These are phyloP conservation scores for Aulographum hederae DNA, from an alignment of 2,329 filamentous ascomycete genomes.

Conservation along the genomic window DNA sequence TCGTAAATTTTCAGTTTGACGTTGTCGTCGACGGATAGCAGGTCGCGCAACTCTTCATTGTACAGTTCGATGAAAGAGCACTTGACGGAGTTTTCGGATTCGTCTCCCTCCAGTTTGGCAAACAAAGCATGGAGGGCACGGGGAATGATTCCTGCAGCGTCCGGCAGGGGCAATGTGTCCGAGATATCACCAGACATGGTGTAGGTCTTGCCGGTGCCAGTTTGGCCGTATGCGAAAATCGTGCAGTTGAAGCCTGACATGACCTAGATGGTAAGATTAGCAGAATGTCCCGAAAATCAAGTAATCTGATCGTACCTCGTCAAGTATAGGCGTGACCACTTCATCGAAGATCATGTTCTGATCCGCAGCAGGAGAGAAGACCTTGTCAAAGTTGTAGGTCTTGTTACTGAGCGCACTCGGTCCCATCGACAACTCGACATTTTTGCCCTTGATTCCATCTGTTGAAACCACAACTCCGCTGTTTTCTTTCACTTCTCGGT, in stretches of 20 bases:
- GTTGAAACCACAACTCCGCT: constrained; percentile 82
- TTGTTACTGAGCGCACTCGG: constrained; percentile 88
- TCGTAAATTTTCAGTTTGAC: constrained; percentile 91
- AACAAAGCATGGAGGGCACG: constrained; percentile 79
- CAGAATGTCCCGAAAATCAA: too few relatives aligned
- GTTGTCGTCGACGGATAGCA: constrained; percentile 65
- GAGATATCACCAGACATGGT: constrained; percentile 98
- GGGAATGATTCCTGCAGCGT: constrained; percentile 88
- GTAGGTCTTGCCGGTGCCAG: constrained; percentile 95
- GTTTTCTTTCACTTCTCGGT: constrained; percentile 85
- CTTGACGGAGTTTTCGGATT: constrained; percentile 75
- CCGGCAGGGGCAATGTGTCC: constrained; percentile 74
- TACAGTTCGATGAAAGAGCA: constrained; percentile 98
- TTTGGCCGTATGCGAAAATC: constrained; percentile 96
- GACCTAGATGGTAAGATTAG: constrained; percentile 48
- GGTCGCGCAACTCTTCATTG: constrained; percentile 87
- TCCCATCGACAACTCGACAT: constrained; percentile 78
- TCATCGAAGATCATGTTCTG: constrained; percentile 91
- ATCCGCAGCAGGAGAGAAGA: constrained; percentile 88
- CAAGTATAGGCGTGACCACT: constrained; percentile 79
- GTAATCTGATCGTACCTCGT: constrained; percentile 47
- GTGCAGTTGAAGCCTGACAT: constrained; percentile 92
- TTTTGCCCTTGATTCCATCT: constrained; percentile 72
- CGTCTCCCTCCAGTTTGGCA: constrained; percentile 61
- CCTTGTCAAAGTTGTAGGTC: constrained; percentile 90